These are phyloP conservation scores for Xylaria sp. DNA, from an alignment of 2,329 filamentous ascomycete genomes.

Conservation along the genomic window DNA sequence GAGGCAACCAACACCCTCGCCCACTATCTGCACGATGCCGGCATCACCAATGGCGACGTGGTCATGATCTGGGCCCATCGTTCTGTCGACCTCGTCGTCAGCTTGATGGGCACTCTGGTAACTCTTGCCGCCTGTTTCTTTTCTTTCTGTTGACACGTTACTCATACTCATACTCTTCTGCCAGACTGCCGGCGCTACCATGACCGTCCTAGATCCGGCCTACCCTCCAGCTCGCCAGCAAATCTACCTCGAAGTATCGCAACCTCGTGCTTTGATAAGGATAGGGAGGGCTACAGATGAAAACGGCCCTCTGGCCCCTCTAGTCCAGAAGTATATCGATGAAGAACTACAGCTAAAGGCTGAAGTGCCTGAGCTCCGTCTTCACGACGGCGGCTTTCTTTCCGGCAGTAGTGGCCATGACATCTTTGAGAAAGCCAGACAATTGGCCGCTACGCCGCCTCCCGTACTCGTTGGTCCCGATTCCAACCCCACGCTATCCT, in stretches of 20 bases:
- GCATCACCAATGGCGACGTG: slow-evolving; percentile 82
- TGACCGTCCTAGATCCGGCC: slow-evolving; percentile 78
- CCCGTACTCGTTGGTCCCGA: slow-evolving; percentile 87
- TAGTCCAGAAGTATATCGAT: slow-evolving; percentile 72
- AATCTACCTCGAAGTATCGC: slow-evolving; percentile 83
- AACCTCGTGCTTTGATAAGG: slow-evolving; percentile 75
- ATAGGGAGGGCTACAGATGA: slow-evolving; percentile 79
- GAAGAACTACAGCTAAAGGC: slow-evolving; percentile 78
- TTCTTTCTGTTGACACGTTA: not conserved
- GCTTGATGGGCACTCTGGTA: slow-evolving; percentile 78
- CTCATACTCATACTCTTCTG: not conserved
- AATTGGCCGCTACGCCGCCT: slow-evolving; percentile 66
- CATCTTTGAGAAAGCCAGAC: slow-evolving; percentile 64
- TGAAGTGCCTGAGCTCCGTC: slow-evolving; percentile 76
- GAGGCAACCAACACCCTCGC: slow-evolving; percentile 84
- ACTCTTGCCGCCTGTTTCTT: not conserved
- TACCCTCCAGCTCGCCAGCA: slow-evolving; percentile 85
- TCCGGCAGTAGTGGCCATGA: slow-evolving; percentile 76
- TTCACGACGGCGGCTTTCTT: slow-evolving; percentile 77
- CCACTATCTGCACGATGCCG: slow-evolving; percentile 78
- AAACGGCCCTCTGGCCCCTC: slow-evolving; percentile 64
- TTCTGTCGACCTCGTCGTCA: slow-evolving; percentile 73
- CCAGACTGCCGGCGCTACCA: slow-evolving; percentile 64
- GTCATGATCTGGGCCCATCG: slow-evolving; percentile 93
- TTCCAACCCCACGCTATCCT: slow-evolving; percentile 53